Evolutionary conservation across 2,329 filamentous ascomycete species (phyloP).

Genomic region (Cladosporium sp.): DNA sequence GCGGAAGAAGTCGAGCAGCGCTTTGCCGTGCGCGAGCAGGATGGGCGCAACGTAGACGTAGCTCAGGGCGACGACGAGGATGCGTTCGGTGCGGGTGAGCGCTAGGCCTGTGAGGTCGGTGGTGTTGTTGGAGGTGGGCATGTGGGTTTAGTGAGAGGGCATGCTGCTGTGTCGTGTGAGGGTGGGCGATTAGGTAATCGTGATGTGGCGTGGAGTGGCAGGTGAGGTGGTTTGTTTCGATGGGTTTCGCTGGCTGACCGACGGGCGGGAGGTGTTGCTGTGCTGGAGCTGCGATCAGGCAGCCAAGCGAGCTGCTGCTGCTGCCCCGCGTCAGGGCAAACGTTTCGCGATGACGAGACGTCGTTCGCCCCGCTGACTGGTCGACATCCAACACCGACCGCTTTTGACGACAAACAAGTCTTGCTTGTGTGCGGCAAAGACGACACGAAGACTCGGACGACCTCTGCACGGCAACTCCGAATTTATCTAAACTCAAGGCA

Average conservation of each 20-base stretch:
- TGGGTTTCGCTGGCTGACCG: not conserved
- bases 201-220: not conserved
- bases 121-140: constrained; percentile 1
- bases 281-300: no score
- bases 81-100: constrained; percentile 29
- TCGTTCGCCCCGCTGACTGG: no score
- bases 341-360: no score
- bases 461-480: no score
- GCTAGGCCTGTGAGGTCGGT: constrained; percentile 24
- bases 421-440: no score
- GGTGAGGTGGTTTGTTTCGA: not conserved
- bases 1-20: constrained; percentile 21
- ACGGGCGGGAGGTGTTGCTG: not conserved
- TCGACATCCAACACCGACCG: no score
- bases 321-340: no score
- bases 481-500: not conserved
- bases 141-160: not conserved
- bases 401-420: no score
- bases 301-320: no score
- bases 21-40: constrained; percentile 22
- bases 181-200: not conserved
- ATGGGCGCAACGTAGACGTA: constrained; percentile 28
- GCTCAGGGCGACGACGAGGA: constrained; percentile 28
- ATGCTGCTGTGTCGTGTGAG: not conserved
- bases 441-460: no score